Conservation (phyloP, 1,139 yeast genomes). For the Pichia sp. region DNA sequence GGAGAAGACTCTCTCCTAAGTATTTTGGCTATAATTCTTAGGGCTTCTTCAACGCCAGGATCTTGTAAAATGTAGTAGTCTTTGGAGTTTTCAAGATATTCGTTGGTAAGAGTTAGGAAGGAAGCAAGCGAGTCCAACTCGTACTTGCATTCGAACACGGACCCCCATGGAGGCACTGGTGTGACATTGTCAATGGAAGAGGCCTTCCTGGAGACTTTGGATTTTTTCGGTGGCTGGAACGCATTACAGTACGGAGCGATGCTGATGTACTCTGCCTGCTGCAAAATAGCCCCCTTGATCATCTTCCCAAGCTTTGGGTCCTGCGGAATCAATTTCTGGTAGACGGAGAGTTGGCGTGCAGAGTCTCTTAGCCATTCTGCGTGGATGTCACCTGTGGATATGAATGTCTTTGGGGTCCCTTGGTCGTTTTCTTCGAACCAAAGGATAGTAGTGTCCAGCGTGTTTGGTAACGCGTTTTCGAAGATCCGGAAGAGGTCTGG, state of each 20-base stretch:
- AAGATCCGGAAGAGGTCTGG: constrained; percentile 69
- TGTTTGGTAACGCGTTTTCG: constrained; percentile 83
- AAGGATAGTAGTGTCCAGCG: constrained; percentile 79
- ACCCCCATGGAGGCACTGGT: constrained; percentile 66
- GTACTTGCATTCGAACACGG: constrained; percentile 85
- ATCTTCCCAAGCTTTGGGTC: constrained; percentile 50
- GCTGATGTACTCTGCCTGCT: constrained; percentile 62
- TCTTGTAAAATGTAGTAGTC: constrained; percentile 50
- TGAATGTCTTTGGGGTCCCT: constrained; percentile 48
- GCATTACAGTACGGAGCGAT: constrained; percentile 84
- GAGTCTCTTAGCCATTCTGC: constrained; percentile 91
- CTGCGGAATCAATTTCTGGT: constrained; percentile 53
- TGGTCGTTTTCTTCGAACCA: constrained; percentile 49
- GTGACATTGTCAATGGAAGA: constrained; percentile 61
- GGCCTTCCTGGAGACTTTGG: constrained; percentile 48
- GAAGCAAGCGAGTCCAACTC: constrained; percentile 85
- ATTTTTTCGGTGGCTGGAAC: constrained; percentile 75
- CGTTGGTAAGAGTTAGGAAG: constrained; percentile 69
- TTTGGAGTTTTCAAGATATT: constrained; percentile 54
- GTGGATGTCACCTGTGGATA: constrained; percentile 86
- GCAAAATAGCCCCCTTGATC: constrained; percentile 73
- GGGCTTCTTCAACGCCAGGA: constrained; percentile 57
- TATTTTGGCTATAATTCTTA: constrained; percentile 48
- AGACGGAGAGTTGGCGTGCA: constrained; percentile 76
- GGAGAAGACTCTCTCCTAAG: constrained; percentile 59